A percentile compares a stretch with the other conserved stretches of the same genome.
Evolutionary conservation across 441 rosid species (phyloP).

Genomic region (Arabidopsis hybrid): DNA sequence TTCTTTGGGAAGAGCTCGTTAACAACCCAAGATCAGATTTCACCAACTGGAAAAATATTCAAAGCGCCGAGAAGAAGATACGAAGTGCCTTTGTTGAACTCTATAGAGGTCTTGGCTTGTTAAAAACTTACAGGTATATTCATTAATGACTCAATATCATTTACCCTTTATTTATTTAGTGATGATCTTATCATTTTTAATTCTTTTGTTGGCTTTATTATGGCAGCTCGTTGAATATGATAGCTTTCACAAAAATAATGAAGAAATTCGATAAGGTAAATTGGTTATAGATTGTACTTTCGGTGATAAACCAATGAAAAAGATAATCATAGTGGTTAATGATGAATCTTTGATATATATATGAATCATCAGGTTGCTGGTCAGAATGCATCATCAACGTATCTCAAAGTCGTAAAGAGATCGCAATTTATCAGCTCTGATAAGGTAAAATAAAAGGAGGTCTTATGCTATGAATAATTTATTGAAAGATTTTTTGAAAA

Average conservation of each 20-base stretch:
- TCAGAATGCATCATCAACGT: constrained; percentile 80
- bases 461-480: background rate
- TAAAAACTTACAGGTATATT: constrained; percentile 77
- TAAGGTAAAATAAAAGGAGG: constrained; percentile 58
- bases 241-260: constrained; percentile 90
- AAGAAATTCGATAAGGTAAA: constrained; percentile 98
- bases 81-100: constrained; percentile 93
- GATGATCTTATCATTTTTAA: background rate
- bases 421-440: constrained; percentile 92
- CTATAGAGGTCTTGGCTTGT: constrained; percentile 79
- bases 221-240: constrained; percentile 89
- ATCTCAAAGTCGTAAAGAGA: constrained; percentile 84
- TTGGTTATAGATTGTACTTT: background rate
- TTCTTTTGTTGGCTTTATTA: constrained; percentile 6
- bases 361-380: constrained; percentile 50
- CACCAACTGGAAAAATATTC: constrained; percentile 73
- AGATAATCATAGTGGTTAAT: constrained; percentile 22
- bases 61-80: constrained; percentile 89
- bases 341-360: background rate
- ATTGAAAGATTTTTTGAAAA: background rate
- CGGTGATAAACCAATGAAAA: constrained; percentile 7
- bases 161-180: too few species aligned
- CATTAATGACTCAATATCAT: too few species aligned
- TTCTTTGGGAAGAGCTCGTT: constrained; percentile 86
- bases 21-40: constrained; percentile 69